These are phyloP conservation scores for Trichoderma asperelloides DNA, from an alignment of 495 filamentous ascomycete genomes.

Conservation along the genomic window DNA sequence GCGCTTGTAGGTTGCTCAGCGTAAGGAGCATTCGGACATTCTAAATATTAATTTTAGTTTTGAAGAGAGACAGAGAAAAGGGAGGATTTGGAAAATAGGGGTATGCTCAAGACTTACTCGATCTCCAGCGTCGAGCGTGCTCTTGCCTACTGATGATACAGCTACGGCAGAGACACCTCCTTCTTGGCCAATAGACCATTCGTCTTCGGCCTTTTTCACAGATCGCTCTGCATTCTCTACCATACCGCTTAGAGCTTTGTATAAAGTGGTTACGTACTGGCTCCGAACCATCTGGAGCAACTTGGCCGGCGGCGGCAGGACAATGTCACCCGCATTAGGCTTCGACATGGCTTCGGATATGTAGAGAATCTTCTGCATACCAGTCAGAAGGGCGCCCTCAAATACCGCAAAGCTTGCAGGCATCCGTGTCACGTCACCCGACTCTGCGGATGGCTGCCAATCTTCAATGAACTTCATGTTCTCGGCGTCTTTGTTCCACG, in stretches of 20 bases:
- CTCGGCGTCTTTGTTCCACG: conserved; percentile 84
- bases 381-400: conserved; percentile 63
- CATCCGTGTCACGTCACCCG: conserved; percentile 81
- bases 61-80: neutral
- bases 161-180: conserved; percentile 23
- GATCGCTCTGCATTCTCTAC: conserved; percentile 86
- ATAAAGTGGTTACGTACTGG: conserved; percentile 83
- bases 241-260: conserved; percentile 86
- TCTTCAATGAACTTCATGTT: conserved; percentile 83
- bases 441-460: conserved; percentile 74
- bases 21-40: conserved; percentile 90
- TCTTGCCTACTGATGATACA: conserved; percentile 27
- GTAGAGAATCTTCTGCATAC: conserved; percentile 91
- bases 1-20: conserved; percentile 74
- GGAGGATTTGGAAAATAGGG: too few relatives aligned
- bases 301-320: conserved; percentile 74
- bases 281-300: conserved; percentile 74
- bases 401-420: conserved; percentile 72
- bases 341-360: conserved; percentile 72
- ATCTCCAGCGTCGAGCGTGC: conserved; percentile 56
- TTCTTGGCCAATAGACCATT: conserved; percentile 42
- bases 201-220: conserved; percentile 48
- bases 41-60: conserved; percentile 39
- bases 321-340: conserved; percentile 58
- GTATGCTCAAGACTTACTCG: conserved; percentile 45